These are phyloP conservation scores for Apiotrichum brassicae DNA, from an alignment of 1,284 basidiomycete species.

Conservation along the genomic window DNA sequence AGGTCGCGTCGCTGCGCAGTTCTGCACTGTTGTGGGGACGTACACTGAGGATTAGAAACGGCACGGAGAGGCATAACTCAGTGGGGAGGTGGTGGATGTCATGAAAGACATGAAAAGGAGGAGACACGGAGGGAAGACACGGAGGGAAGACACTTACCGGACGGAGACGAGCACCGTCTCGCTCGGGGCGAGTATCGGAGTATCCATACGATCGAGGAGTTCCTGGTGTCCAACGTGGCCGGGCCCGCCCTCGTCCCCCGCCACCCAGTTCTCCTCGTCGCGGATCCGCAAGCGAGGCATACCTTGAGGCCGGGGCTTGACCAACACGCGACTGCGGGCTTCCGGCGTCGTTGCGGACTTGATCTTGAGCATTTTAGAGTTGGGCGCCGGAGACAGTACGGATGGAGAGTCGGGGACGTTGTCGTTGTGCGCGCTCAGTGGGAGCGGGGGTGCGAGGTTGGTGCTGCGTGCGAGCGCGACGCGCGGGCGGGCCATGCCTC, in stretches of 20 bases:
- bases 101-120: too few relatives aligned
- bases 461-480: not conserved
- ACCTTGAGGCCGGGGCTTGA: slow-evolving; percentile 16
- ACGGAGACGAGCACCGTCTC: slow-evolving; percentile 86
- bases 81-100: not conserved
- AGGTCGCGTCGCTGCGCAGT: slow-evolving; percentile 21
- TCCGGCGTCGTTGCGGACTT: slow-evolving; percentile 41
- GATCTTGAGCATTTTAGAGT: slow-evolving; percentile 30
- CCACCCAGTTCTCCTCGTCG: slow-evolving; percentile 7
- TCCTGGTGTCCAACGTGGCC: slow-evolving; percentile 8
- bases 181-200: slow-evolving; percentile 19
- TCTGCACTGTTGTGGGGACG: slow-evolving; percentile 56
- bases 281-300: too few relatives aligned
- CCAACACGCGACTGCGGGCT: slow-evolving; percentile 30
- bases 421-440: slow-evolving; percentile 9
- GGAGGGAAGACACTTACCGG: slow-evolving; percentile 56
- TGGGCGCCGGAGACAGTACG: slow-evolving; percentile 2
- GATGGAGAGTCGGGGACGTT: slow-evolving; percentile 13
- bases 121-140: too few relatives aligned
- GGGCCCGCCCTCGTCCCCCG: not conserved
- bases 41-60: too few relatives aligned
- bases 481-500: not conserved
- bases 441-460: not conserved
- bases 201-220: slow-evolving; percentile 13
- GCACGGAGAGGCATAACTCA: too few relatives aligned